Conservation (phyloP, 2,329 filamentous ascomycete genomes). For the Exophiala oligosperma region DNA sequence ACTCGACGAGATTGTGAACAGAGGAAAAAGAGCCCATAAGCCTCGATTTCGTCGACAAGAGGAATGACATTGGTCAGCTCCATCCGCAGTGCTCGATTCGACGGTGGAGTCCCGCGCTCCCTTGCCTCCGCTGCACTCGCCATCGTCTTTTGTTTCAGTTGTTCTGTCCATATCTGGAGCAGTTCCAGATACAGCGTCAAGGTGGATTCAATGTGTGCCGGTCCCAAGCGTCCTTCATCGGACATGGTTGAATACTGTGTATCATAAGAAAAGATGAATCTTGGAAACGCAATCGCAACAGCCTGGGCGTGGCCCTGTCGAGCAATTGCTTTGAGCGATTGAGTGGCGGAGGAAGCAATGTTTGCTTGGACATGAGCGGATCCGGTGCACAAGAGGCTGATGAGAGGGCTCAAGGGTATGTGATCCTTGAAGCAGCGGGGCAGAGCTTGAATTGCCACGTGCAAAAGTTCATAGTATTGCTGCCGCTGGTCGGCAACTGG, state of each 20-base stretch:
- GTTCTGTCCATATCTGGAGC: slow-evolving; percentile 95
- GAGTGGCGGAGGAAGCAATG: slow-evolving; percentile 87
- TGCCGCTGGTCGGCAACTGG: slow-evolving; percentile 80
- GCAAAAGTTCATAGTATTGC: slow-evolving; percentile 90
- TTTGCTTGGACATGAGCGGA: slow-evolving; percentile 93
- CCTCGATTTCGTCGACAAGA: slow-evolving; percentile 94
- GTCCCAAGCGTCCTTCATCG: slow-evolving; percentile 92
- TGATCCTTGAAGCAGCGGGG: slow-evolving; percentile 90
- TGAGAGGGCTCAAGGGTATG: slow-evolving; percentile 88
- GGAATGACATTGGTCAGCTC: slow-evolving; percentile 87
- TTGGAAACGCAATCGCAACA: slow-evolving; percentile 92
- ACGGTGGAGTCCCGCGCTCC: slow-evolving; percentile 45
- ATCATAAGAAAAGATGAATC: slow-evolving; percentile 99
- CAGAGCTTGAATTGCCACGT: slow-evolving; percentile 91
- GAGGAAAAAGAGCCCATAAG: slow-evolving; percentile 93
- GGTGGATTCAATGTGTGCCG: slow-evolving; percentile 92
- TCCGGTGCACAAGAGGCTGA: slow-evolving; percentile 93
- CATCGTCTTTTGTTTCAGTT: slow-evolving; percentile 82
- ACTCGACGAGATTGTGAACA: slow-evolving; percentile 94
- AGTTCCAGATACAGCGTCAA: slow-evolving; percentile 90
- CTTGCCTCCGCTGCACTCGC: slow-evolving; percentile 66
- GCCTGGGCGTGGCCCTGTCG: slow-evolving; percentile 89
- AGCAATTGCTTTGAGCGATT: slow-evolving; percentile 93
- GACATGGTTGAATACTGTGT: slow-evolving; percentile 97
- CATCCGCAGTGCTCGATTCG: slow-evolving; percentile 66